Conservation (phyloP, 2,329 filamentous ascomycete genomes). For the Cadophora luteo-olivacea region DNA sequence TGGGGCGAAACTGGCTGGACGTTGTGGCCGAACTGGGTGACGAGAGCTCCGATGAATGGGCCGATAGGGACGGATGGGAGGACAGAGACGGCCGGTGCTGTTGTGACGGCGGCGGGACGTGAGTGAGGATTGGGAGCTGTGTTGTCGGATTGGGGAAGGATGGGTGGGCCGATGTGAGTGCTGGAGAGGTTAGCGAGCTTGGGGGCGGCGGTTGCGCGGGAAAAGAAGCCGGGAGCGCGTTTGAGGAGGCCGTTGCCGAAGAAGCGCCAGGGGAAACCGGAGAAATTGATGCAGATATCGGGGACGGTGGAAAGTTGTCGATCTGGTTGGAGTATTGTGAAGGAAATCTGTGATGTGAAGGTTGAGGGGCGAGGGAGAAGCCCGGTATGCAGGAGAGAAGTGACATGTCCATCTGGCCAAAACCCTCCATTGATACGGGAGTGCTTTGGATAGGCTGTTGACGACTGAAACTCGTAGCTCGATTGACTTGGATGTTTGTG, state of each 20-base stretch:
- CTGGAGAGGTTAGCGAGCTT: constrained; percentile 36
- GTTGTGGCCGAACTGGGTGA: constrained; percentile 33
- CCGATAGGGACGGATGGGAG: constrained; percentile 27
- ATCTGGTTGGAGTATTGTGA: constrained; percentile 36
- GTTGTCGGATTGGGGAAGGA: constrained; percentile 31
- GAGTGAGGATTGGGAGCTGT: constrained; percentile 35
- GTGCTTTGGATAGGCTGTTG: constrained; percentile 52
- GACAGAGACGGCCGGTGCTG: constrained; percentile 27
- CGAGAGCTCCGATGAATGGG: constrained; percentile 33
- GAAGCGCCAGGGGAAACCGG: constrained; percentile 40
- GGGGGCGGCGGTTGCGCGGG: constrained; percentile 32
- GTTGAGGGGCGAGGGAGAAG: constrained; percentile 33
- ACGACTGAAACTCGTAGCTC: constrained; percentile 55
- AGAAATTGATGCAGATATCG: constrained; percentile 40
- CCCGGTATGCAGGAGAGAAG: constrained; percentile 43
- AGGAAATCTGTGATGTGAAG: constrained; percentile 37
- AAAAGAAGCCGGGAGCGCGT: constrained; percentile 31
- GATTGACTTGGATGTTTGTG: constrained; percentile 58
- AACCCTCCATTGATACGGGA: constrained; percentile 42
- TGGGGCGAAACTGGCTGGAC: constrained; percentile 41
- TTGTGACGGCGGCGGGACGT: constrained; percentile 28
- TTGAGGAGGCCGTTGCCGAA: constrained; percentile 34
- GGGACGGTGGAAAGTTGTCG: constrained; percentile 38
- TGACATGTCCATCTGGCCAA: constrained; percentile 42
- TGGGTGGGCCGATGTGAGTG: constrained; percentile 30